A percentile compares a stretch with the other conserved stretches of the same genome.
Conservation (phyloP, 345 rosid species). For the Balakata baccata region DNA sequence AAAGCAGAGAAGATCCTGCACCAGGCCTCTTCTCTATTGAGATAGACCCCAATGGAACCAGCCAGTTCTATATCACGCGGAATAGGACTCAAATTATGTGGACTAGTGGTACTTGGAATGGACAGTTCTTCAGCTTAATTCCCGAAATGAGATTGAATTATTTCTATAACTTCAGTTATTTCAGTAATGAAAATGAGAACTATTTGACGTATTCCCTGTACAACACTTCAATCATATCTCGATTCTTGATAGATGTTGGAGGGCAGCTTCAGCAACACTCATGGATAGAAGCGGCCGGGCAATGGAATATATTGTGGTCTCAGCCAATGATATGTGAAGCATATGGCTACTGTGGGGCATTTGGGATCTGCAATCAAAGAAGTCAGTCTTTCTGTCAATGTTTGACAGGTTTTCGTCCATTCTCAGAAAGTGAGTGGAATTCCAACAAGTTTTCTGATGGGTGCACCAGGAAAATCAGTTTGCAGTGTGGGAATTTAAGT, state of each 20-base stretch:
- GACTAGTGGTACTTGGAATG: conserved; percentile 26
- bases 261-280: conserved; percentile 20
- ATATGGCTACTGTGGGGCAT: conserved; percentile 29
- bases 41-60: conserved; percentile 10
- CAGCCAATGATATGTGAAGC: conserved; percentile 11
- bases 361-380: conserved; percentile 19
- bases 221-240: conserved; percentile 4
- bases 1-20: conserved; percentile 26
- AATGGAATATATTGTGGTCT: conserved; percentile 27
- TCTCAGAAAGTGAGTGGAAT: conserved; percentile 20
- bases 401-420: conserved; percentile 26
- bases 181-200: conserved; percentile 24
- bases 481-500: conserved; percentile 12
- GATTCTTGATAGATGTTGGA: background rate
- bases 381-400: conserved; percentile 20
- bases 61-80: conserved; percentile 13
- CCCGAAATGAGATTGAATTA: conserved; percentile 28
- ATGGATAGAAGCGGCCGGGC: conserved; percentile 1
- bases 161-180: conserved; percentile 23
- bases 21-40: conserved; percentile 26
- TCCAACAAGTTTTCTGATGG: conserved; percentile 9
- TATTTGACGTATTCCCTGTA: conserved; percentile 32
- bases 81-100: conserved; percentile 7
- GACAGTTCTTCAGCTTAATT: conserved; percentile 7
- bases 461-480: conserved; percentile 19